Evolutionary conservation across 306 rosid genomes (phyloP).

Genomic region (Malus sylvestris): DNA sequence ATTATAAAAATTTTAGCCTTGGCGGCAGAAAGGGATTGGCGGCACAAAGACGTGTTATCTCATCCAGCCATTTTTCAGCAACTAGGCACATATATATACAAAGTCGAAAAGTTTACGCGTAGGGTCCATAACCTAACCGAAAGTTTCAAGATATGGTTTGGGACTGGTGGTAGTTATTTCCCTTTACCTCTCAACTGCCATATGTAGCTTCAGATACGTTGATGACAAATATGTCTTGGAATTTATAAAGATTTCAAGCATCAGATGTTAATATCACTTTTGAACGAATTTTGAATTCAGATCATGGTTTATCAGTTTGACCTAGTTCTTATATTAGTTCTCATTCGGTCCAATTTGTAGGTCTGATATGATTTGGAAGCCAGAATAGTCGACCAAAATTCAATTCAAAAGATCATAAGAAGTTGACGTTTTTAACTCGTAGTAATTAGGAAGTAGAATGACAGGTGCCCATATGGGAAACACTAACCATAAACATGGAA

Average conservation of each 20-base stretch:
- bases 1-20: neutral
- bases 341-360: neutral
- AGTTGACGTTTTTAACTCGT: neutral
- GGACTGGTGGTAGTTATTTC: constrained; percentile 3
- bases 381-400: neutral
- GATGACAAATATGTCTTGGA: neutral
- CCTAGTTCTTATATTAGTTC: neutral
- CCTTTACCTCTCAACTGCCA: constrained; percentile 7
- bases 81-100: neutral
- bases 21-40: neutral
- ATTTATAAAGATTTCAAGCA: neutral
- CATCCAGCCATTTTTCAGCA: neutral
- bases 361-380: neutral
- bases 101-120: neutral
- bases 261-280: neutral
- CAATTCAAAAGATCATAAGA: neutral
- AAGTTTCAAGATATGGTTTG: neutral
- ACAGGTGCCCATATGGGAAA: neutral
- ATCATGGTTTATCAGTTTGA: neutral
- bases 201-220: neutral
- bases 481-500: neutral
- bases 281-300: neutral
- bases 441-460: neutral
- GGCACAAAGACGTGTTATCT: neutral
- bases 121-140: neutral